Evolutionary conservation across 1,139 yeast genomes (phyloP).

Genomic region (Pichia sp.): DNA sequence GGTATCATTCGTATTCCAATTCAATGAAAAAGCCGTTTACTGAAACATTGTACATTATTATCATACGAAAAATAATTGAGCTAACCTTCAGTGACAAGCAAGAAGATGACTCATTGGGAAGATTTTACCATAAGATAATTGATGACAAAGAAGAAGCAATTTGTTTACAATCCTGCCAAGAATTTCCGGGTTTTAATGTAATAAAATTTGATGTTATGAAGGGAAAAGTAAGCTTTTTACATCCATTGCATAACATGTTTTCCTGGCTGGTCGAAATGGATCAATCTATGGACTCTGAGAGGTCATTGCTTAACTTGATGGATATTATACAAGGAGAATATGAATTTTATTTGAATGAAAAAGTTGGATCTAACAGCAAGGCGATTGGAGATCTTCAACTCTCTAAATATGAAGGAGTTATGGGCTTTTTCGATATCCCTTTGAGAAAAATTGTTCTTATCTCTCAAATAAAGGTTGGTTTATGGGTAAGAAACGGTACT

Average conservation of each 20-base stretch:
- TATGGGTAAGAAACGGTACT: conserved; percentile 64
- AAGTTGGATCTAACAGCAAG: background rate
- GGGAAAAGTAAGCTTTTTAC: conserved; percentile 65
- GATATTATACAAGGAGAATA: conserved; percentile 22
- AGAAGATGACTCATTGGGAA: conserved; percentile 2
- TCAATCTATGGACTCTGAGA: conserved; percentile 31
- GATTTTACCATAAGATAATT: conserved; percentile 13
- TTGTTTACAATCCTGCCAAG: conserved; percentile 15
- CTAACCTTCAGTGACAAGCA: conserved; percentile 10
- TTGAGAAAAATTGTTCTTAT: conserved; percentile 60
- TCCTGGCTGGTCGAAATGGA: conserved; percentile 64
- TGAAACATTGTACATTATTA: conserved; percentile 19
- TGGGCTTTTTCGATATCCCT: conserved; percentile 64
- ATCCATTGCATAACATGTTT: conserved; percentile 72
- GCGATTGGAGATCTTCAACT: background rate
- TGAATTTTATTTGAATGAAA: conserved; percentile 16
- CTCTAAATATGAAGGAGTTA: conserved; percentile 23
- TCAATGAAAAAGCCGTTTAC: conserved; percentile 21
- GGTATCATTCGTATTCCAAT: conserved; percentile 21
- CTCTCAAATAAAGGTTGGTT: conserved; percentile 55
- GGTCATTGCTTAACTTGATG: conserved; percentile 18
- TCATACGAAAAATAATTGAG: conserved; percentile 19
- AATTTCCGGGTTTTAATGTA: conserved; percentile 27
- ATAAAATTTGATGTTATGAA: conserved; percentile 40
- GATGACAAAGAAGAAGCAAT: conserved; percentile 26